A percentile compares a stretch with the other conserved stretches of the same genome.
Evolutionary conservation across 768 basidiomycete species (phyloP).

Genomic region (Mycena galericulata): DNA sequence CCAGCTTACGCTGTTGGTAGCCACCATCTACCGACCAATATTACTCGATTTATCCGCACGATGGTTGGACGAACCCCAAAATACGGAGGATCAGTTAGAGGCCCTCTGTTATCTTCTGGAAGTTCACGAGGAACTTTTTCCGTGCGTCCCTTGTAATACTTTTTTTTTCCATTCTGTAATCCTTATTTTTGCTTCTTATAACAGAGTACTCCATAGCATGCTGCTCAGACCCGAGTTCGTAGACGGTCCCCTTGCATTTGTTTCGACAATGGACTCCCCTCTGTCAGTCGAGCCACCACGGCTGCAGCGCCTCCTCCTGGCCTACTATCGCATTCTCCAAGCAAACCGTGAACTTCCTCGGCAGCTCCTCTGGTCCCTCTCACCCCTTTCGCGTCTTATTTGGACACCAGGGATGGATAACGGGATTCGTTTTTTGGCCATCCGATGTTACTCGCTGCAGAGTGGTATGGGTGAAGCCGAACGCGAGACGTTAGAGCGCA

Average conservation of each 20-base stretch:
- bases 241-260: slow-evolving; percentile 66
- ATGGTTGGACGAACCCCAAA: slow-evolving; percentile 74
- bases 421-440: slow-evolving; percentile 76
- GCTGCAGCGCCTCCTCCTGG: slow-evolving; percentile 79
- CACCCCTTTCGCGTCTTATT: slow-evolving; percentile 61
- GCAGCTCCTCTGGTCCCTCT: slow-evolving; percentile 72
- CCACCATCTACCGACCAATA: slow-evolving; percentile 79
- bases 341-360: slow-evolving; percentile 77
- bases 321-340: slow-evolving; percentile 84
- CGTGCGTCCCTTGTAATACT: slow-evolving; percentile 57
- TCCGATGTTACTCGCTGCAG: slow-evolving; percentile 82
- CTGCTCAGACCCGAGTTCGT: slow-evolving; percentile 56
- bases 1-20: slow-evolving; percentile 71
- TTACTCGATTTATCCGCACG: slow-evolving; percentile 83
- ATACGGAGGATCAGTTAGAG: slow-evolving; percentile 63
- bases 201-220: slow-evolving; percentile 69
- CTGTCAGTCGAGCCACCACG: slow-evolving; percentile 53
- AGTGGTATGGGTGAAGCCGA: slow-evolving; percentile 84
- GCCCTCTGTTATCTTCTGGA: slow-evolving; percentile 76
- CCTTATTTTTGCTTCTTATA: slow-evolving; percentile 18
- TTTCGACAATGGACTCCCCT: slow-evolving; percentile 47
- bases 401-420: slow-evolving; percentile 62
- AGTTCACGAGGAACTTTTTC: slow-evolving; percentile 77
- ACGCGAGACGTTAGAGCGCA: slow-evolving; percentile 71
- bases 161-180: slow-evolving; percentile 3